These are phyloP conservation scores for Dothidotthia symphoricarpi DNA, from an alignment of 2,329 filamentous ascomycete genomes.

Conservation along the genomic window DNA sequence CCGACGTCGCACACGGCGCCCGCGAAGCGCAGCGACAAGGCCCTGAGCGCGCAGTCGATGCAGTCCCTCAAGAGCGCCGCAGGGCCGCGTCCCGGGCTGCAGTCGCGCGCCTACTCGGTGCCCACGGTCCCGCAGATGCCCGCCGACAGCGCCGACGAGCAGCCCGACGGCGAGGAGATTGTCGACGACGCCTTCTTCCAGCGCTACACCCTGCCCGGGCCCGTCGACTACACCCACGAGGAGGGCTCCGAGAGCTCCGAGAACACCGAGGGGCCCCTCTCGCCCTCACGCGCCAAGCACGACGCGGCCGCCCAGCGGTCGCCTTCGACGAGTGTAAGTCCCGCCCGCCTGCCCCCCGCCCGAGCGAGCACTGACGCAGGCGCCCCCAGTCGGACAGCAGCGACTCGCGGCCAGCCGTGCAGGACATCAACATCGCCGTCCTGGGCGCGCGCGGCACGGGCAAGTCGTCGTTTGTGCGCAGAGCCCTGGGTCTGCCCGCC, in stretches of 20 bases:
- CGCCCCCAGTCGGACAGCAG: slow-evolving; percentile 25
- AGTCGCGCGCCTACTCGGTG: slow-evolving; percentile 41
- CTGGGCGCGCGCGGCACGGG: slow-evolving; percentile 55
- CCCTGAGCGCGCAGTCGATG: slow-evolving; percentile 28
- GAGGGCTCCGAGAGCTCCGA: slow-evolving; percentile 29
- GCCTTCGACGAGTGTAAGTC: slow-evolving; percentile 29
- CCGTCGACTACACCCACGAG: slow-evolving; percentile 16
- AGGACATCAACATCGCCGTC: slow-evolving; percentile 59
- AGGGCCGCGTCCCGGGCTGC: slow-evolving; percentile 35
- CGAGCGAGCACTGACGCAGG: slow-evolving; percentile 26
- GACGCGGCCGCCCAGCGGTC: slow-evolving; percentile 17
- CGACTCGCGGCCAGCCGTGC: slow-evolving; percentile 40
- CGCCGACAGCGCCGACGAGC: slow-evolving; percentile 56
- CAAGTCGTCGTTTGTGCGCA: slow-evolving; percentile 60
- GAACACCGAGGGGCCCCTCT: slow-evolving; percentile 42
- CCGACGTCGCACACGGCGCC: slow-evolving; percentile 10
- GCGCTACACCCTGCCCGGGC: slow-evolving; percentile 41
- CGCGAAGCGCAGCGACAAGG: slow-evolving; percentile 24
- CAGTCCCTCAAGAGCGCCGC: slow-evolving; percentile 21
- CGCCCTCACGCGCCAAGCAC: slow-evolving; percentile 33
- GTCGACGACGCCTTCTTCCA: slow-evolving; percentile 44
- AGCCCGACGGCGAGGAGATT: slow-evolving; percentile 49
- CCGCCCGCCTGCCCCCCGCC: slow-evolving; percentile 3
- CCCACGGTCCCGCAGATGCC: slow-evolving; percentile 38
- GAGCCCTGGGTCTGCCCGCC: slow-evolving; percentile 54